Evolutionary conservation across 169 alveolate genomes (phyloP).

Genomic region (Perkinsus olseni): DNA sequence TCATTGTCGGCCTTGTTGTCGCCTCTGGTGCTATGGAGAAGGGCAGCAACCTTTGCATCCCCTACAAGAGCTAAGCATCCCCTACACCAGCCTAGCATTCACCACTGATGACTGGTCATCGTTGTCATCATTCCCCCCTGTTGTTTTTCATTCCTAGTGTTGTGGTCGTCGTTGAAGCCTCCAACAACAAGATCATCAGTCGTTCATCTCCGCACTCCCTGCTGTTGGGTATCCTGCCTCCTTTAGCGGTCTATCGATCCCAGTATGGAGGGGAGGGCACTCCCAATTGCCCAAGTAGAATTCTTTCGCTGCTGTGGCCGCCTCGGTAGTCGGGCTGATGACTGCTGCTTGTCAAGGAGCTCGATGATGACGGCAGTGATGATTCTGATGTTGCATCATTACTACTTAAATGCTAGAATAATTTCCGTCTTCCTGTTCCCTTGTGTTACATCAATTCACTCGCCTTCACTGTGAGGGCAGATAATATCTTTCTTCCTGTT

Average conservation of each 20-base stretch:
- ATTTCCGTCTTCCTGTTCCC: too few relatives aligned
- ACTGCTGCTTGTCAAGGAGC: not conserved
- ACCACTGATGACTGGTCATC: not conserved
- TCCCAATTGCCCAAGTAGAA: not conserved
- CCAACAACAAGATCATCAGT: too few relatives aligned
- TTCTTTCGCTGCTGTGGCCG: not conserved
- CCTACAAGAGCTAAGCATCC: not conserved
- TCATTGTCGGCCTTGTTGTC: constrained; percentile 13
- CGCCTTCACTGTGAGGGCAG: too few relatives aligned
- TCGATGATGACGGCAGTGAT: not conserved
- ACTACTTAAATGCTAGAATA: too few relatives aligned
- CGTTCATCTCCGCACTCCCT: too few relatives aligned
- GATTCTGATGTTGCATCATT: too few relatives aligned
- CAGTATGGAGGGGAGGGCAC: not conserved
- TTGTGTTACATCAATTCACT: too few relatives aligned
- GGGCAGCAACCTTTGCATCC: not conserved
- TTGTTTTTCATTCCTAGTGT: not conserved
- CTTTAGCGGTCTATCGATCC: not conserved
- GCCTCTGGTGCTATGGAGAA: constrained; percentile 9
- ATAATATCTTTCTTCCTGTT: too few relatives aligned
- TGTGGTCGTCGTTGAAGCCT: too few relatives aligned
- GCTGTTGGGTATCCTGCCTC: too few relatives aligned
- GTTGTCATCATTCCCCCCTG: not conserved
- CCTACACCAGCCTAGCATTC: not conserved
- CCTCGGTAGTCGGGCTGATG: not conserved